Base-by-base conservation (phyloP, 2,329 filamentous ascomycete species). In the Atkinsonella texensis region DNA sequence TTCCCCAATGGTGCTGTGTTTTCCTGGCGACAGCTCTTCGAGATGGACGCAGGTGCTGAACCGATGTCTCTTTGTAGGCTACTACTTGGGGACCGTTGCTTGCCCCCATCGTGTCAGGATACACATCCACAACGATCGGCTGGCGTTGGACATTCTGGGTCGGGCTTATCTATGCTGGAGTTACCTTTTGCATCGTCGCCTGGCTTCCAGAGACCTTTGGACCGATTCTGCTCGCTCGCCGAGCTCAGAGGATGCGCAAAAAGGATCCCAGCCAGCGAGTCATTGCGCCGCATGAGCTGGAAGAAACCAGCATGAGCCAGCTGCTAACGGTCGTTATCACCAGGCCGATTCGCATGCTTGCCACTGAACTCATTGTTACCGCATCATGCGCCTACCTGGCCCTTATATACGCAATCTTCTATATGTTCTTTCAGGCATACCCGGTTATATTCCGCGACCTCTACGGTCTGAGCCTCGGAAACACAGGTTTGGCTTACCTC, bases 371-470 rank as follows among this genome's bases (percentile, higher is more conserved):
- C 46, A 85, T 91, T 46, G 85, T 91, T 8, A 72, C 81, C 17
- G 83, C 81, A 47, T 80, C 78, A 0, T 88, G 82, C 63, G 62
- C 79, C 60, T 90, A 89, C 64, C 71, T 89, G 10, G 81, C 86
- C 32, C 72, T 90, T 32, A 75, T 81, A 33, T 91, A 89, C 61
- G 76, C 71, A 49, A 76, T 79, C 57, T 78, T 79, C 60, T 79
- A 79, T 72, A 86, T 91, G 68, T 88, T 81, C 61, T 88, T 91
- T 58, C 81, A 88, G 63, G 83, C 85, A 1, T 90, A 84, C 63
- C 82, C 82, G 2, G 73, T 83, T 53, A 84, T 89, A 55, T 90
- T 87, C 64, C 70, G 76, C 55, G 63, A 68, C 17, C 62, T 82
- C 3, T 88, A 89, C 63, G 70, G 70, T 32, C 79, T 89, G 54